These are phyloP conservation scores for Sordariomycetes sp. DNA, from an alignment of 2,329 filamentous ascomycete genomes.

Conservation along the genomic window DNA sequence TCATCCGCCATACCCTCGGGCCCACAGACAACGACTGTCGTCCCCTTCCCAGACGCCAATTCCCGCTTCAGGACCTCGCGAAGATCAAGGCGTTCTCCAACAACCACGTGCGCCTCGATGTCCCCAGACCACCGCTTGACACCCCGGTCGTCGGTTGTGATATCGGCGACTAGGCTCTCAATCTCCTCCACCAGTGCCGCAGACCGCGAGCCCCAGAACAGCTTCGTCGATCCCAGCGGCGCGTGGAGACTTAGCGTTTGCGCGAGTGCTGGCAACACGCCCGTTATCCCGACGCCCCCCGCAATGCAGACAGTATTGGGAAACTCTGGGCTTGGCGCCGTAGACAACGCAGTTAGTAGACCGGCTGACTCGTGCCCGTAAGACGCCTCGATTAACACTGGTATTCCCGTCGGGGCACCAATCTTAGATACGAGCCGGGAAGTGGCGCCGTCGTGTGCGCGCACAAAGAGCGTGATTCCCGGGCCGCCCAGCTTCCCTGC, in stretches of 20 bases:
- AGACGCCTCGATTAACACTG: conserved; percentile 15
- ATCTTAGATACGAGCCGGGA: conserved; percentile 9
- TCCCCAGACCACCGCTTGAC: neutral
- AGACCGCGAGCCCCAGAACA: conserved; percentile 15
- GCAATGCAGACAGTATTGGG: conserved; percentile 15
- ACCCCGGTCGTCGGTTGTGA: conserved; percentile 12
- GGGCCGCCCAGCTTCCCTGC: neutral
- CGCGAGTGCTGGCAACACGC: conserved; percentile 13
- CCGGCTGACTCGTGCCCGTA: conserved; percentile 9
- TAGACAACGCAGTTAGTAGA: neutral
- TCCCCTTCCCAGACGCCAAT: conserved; percentile 8
- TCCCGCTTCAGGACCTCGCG: conserved; percentile 13
- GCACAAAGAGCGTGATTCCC: conserved; percentile 15
- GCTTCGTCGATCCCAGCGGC: conserved; percentile 10
- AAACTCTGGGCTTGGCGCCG: conserved; percentile 8
- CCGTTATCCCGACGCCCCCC: conserved; percentile 17
- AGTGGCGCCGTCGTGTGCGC: conserved; percentile 12
- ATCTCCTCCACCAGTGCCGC: conserved; percentile 13
- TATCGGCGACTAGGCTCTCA: conserved; percentile 12
- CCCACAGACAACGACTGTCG: conserved; percentile 16
- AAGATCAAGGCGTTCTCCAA: conserved; percentile 11
- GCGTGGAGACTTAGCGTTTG: conserved; percentile 8
- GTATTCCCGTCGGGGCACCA: conserved; percentile 5
- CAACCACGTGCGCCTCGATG: neutral
- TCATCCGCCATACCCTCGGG: conserved; percentile 16